A percentile compares a stretch with the other conserved stretches of the same genome.
These are phyloP conservation scores for Singerocomus inundabilis DNA, from an alignment of 1,284 basidiomycete genomes.

Conservation along the genomic window DNA sequence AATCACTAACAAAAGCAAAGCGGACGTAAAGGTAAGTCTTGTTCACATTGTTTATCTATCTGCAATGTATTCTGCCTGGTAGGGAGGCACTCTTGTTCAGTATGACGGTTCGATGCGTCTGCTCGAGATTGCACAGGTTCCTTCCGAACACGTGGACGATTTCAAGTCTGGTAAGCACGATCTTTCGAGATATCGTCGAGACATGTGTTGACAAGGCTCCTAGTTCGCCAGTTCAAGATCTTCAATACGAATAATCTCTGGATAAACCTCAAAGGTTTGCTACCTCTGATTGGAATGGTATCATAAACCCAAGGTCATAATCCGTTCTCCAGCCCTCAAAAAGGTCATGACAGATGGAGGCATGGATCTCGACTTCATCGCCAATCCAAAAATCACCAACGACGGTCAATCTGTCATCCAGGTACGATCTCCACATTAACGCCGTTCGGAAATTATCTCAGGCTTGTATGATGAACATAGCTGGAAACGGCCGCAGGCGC, in stretches of 20 bases:
- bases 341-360: constrained; percentile 87
- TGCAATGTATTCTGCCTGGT: background rate
- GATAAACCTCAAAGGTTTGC: constrained; percentile 81
- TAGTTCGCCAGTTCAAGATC: constrained; percentile 85
- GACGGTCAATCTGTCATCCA: constrained; percentile 84
- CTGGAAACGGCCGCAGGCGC: constrained; percentile 97
- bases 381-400: constrained; percentile 89
- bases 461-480: constrained; percentile 41
- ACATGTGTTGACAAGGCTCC: background rate
- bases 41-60: background rate
- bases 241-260: constrained; percentile 98
- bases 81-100: constrained; percentile 97
- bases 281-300: background rate
- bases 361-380: constrained; percentile 89
- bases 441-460: constrained; percentile 9
- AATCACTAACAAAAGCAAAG: constrained; percentile 99
- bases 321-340: constrained; percentile 67
- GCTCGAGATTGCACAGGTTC: constrained; percentile 96
- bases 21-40: constrained; percentile 67
- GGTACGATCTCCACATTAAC: constrained; percentile 27
- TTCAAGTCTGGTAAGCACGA: constrained; percentile 71
- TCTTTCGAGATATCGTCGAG: background rate
- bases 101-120: constrained; percentile 92
- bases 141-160: constrained; percentile 94
- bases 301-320: background rate